Conservation (phyloP, 805 yeast genomes). For the Torulaspora gathmanii region DNA sequence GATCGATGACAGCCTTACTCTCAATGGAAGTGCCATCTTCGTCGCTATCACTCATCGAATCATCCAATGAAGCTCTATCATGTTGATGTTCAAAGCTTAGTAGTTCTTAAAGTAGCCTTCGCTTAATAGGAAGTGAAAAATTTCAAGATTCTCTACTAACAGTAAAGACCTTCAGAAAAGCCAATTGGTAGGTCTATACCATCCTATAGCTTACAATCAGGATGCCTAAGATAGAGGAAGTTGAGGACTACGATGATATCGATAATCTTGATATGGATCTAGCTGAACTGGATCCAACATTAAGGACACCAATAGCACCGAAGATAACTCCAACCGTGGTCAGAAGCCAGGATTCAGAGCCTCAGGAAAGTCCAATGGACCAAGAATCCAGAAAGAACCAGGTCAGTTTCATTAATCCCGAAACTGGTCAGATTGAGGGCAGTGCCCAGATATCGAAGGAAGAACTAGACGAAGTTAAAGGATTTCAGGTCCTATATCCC, state of each 20-base stretch:
- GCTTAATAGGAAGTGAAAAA: conserved; percentile 1
- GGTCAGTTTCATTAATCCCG: conserved; percentile 26
- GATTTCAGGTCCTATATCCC: conserved; percentile 78
- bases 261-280: conserved; percentile 92
- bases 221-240: conserved; percentile 71
- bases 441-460: conserved; percentile 42
- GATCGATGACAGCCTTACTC: conserved; percentile 5
- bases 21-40: background rate
- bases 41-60: conserved; percentile 4
- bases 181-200: background rate
- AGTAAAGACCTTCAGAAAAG: background rate
- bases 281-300: conserved; percentile 77
- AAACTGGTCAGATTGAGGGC: conserved; percentile 30
- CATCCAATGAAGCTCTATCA: background rate
- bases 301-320: conserved; percentile 69
- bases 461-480: conserved; percentile 58
- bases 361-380: background rate
- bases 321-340: conserved; percentile 55
- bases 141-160: background rate
- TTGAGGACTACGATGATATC: conserved; percentile 73
- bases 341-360: conserved; percentile 53
- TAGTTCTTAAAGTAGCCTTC: background rate
- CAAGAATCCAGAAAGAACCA: conserved; percentile 9
- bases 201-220: conserved; percentile 12
- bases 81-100: background rate